Evolutionary conservation across 768 basidiomycete genomes (phyloP).

Genomic region (Kwoniella newhampshirensis): DNA sequence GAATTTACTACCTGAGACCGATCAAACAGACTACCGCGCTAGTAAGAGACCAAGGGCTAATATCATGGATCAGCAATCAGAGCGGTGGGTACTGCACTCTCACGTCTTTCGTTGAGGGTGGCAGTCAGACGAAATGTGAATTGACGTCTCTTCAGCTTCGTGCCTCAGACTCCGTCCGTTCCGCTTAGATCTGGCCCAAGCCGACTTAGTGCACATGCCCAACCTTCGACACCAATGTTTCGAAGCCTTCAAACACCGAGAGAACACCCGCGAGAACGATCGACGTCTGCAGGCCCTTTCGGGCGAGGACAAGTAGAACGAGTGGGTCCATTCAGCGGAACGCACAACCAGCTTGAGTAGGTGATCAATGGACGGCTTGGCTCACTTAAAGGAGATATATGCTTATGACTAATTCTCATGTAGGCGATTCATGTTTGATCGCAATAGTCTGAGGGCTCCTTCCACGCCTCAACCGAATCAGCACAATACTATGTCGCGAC

Average conservation of each 20-base stretch:
- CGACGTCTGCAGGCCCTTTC: too few species aligned
- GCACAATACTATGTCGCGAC: too few species aligned
- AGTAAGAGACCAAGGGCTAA: conserved; percentile 3
- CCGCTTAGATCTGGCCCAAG: not conserved
- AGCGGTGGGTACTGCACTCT: not conserved
- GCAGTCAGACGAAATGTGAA: too few species aligned
- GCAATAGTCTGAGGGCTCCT: not conserved
- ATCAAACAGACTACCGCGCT: not conserved
- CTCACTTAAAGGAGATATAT: too few species aligned
- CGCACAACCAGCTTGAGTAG: not conserved
- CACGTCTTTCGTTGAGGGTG: too few species aligned
- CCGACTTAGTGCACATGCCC: not conserved
- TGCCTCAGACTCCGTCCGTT: not conserved
- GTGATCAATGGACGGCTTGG: not conserved
- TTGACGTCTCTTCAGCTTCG: not conserved
- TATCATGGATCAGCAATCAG: not conserved
- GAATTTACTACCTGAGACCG: not conserved
- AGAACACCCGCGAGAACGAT: not conserved
- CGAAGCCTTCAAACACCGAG: too few species aligned
- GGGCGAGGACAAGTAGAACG: not conserved
- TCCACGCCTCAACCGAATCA: not conserved
- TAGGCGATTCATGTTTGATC: conserved; percentile 6
- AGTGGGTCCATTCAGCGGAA: not conserved
- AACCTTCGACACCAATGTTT: not conserved
- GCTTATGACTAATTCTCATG: not conserved